phyloP scores from a whole-genome alignment of 768 basidiomycete species.

The Leccinum rimulosum region DNA sequence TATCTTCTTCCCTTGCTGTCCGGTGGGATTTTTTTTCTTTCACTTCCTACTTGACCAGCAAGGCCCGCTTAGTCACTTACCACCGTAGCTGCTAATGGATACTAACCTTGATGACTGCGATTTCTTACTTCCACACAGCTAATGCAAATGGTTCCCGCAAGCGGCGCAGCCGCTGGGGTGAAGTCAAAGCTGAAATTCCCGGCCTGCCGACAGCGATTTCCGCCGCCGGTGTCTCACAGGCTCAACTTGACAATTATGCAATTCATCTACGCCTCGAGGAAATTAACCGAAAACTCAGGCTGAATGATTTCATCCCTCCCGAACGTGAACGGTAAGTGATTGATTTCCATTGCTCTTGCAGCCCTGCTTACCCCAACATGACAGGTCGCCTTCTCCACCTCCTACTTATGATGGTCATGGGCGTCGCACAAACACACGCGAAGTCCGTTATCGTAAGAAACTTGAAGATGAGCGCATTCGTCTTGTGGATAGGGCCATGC shows the following conservation, averaged over 20 bases:
- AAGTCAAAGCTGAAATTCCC: conserved; percentile 86
- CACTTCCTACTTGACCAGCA: conserved; percentile 30
- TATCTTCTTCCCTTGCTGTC: conserved; percentile 35
- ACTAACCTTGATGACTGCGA: conserved; percentile 55
- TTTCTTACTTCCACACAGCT: conserved; percentile 53
- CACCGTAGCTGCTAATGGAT: conserved; percentile 39
- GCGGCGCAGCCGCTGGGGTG: conserved; percentile 97
- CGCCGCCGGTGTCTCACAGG: conserved; percentile 89
- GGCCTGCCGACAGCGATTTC: conserved; percentile 94
- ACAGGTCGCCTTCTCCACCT: conserved; percentile 91
- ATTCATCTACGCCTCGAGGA: conserved; percentile 95
- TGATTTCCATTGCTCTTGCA: not conserved
- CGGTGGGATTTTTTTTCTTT: conserved; percentile 28
- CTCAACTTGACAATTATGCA: conserved; percentile 97
- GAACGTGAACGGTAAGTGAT: conserved; percentile 77
- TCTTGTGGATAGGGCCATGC: conserved; percentile 94
- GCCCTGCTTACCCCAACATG: conserved; percentile 14
- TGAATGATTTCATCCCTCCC: conserved; percentile 94
- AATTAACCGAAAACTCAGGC: conserved; percentile 90
- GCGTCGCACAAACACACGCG: conserved; percentile 96
- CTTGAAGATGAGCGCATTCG: conserved; percentile 89
- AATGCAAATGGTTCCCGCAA: conserved; percentile 88
- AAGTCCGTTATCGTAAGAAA: conserved; percentile 97
- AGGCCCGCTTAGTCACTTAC: conserved; percentile 31
- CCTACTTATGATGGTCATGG: conserved; percentile 98